Conservation (phyloP, 1,284 basidiomycete genomes). For the Ceratobasidium sp. region DNA sequence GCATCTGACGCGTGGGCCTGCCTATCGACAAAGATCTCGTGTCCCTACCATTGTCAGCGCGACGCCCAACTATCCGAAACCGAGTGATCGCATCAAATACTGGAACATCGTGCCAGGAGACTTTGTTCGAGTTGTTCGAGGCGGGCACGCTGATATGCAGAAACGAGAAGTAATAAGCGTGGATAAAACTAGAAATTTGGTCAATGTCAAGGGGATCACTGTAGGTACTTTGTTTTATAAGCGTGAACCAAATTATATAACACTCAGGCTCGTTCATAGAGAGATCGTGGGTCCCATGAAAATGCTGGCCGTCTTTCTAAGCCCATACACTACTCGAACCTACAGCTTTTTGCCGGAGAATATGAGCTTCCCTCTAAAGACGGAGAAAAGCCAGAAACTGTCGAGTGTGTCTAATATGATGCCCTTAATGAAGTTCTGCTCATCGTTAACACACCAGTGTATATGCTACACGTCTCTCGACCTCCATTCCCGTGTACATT, state of each 20-base stretch:
- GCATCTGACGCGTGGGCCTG: slow-evolving; percentile 14
- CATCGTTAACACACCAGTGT: slow-evolving; percentile 61
- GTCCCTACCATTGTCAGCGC: slow-evolving; percentile 1
- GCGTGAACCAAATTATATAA: not conserved
- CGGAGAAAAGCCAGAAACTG: slow-evolving; percentile 56
- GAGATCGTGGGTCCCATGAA: not conserved
- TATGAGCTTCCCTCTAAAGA: slow-evolving; percentile 65
- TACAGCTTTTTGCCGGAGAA: slow-evolving; percentile 77
- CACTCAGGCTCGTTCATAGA: not conserved
- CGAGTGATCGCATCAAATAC: slow-evolving; percentile 77
- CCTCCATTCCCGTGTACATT: slow-evolving; percentile 67
- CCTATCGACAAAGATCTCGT: not conserved
- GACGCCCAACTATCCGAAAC: slow-evolving; percentile 48
- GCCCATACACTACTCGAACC: slow-evolving; percentile 74
- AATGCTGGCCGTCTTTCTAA: slow-evolving; percentile 5
- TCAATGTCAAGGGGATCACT: slow-evolving; percentile 67
- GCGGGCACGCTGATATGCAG: slow-evolving; percentile 49
- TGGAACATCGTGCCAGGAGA: slow-evolving; percentile 90
- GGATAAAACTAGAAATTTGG: slow-evolving; percentile 75
- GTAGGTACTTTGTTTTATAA: slow-evolving; percentile 38
- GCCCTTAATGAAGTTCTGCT: not conserved
- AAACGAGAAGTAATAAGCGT: slow-evolving; percentile 73
- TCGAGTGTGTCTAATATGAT: slow-evolving; percentile 59
- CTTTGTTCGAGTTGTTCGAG: slow-evolving; percentile 70
- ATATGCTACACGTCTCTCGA: slow-evolving; percentile 75